Evolutionary conservation across 805 yeast species (phyloP).

Genomic region (Candida maris): DNA sequence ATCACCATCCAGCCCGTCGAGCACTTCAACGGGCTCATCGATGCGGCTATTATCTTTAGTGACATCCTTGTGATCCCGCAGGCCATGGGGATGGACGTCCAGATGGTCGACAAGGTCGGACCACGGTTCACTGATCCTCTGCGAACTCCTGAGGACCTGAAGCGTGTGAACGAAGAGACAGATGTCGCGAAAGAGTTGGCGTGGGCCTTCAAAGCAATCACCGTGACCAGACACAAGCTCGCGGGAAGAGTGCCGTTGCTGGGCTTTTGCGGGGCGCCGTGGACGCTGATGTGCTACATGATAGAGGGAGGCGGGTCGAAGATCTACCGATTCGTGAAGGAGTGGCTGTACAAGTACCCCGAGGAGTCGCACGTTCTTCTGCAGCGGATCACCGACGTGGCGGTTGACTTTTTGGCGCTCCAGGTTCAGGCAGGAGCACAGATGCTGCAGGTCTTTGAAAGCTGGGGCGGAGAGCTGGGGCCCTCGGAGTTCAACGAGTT

Average conservation of each 20-base stretch:
- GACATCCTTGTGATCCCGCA: constrained; percentile 96
- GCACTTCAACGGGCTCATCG: constrained; percentile 83
- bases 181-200: constrained; percentile 75
- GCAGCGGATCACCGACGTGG: constrained; percentile 78
- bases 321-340: constrained; percentile 84
- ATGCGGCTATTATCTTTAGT: constrained; percentile 95
- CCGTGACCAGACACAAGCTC: constrained; percentile 80
- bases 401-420: constrained; percentile 86
- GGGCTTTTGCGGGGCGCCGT: constrained; percentile 97
- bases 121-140: constrained; percentile 90
- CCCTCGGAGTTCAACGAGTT: constrained; percentile 86
- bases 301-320: constrained; percentile 96
- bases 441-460: constrained; percentile 93
- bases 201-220: constrained; percentile 95
- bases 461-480: constrained; percentile 97
- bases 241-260: constrained; percentile 89
- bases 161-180: constrained; percentile 50
- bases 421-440: constrained; percentile 98
- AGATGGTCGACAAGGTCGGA: constrained; percentile 92
- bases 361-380: constrained; percentile 66
- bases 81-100: constrained; percentile 95
- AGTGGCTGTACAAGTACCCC: constrained; percentile 85
- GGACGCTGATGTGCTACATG: constrained; percentile 97
- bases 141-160: constrained; percentile 66
- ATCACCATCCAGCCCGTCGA: constrained; percentile 95